A percentile compares a stretch with the other conserved stretches of the same genome.
These are phyloP conservation scores for Alternaria infectoria DNA, from an alignment of 2,329 filamentous ascomycete genomes.

Conservation along the genomic window DNA sequence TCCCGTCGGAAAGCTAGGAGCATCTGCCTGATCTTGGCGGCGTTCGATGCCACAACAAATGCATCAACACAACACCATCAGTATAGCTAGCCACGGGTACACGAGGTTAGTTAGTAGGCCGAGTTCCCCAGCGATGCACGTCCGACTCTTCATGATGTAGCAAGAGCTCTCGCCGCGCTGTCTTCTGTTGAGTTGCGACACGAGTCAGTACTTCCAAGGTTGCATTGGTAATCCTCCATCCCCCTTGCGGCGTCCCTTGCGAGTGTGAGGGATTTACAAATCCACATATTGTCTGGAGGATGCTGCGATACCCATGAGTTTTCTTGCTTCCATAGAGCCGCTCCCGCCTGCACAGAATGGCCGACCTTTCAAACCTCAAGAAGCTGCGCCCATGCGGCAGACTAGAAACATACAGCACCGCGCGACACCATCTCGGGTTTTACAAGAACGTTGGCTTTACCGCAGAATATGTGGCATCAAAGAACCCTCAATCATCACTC, in stretches of 20 bases:
- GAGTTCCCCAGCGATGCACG: background rate
- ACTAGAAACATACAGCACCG: constrained; percentile 54
- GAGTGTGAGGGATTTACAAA: background rate
- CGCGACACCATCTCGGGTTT: constrained; percentile 51
- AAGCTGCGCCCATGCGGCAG: constrained; percentile 37
- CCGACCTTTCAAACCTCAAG: constrained; percentile 9
- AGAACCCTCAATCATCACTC: constrained; percentile 7
- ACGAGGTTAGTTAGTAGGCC: background rate
- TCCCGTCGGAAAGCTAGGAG: background rate
- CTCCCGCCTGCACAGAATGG: background rate
- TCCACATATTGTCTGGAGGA: background rate
- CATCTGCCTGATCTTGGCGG: background rate
- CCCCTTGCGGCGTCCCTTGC: background rate
- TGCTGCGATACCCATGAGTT: background rate
- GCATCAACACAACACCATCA: background rate
- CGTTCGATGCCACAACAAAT: background rate
- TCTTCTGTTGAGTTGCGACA: background rate
- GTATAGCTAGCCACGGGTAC: background rate
- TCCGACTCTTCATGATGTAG: background rate
- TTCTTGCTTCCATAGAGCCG: background rate
- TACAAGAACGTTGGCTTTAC: constrained; percentile 55
- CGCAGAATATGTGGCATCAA: constrained; percentile 32
- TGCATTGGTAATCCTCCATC: background rate
- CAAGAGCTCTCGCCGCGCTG: background rate
- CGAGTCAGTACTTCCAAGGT: background rate